Evolutionary conservation across 2,329 filamentous ascomycete species (phyloP).

Genomic region (Volutella citrinella): DNA sequence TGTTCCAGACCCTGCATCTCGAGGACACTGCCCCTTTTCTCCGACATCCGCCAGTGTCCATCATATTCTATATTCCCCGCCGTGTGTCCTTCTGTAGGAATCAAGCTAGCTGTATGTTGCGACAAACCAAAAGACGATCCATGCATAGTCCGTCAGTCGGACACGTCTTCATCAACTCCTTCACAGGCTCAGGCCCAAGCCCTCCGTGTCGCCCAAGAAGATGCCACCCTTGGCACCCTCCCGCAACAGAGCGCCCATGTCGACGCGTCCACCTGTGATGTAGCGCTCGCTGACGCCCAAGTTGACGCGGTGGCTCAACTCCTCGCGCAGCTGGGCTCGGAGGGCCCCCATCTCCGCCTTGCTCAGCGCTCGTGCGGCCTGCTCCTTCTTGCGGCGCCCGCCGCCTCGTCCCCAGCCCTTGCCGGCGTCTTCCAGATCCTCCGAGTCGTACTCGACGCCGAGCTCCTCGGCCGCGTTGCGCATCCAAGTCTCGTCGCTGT

Average conservation of each 20-base stretch:
- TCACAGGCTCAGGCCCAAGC: conserved; percentile 28
- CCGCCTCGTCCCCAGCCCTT: conserved; percentile 67
- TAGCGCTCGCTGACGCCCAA: conserved; percentile 86
- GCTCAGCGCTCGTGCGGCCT: conserved; percentile 61
- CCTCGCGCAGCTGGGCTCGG: conserved; percentile 66
- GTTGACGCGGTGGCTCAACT: conserved; percentile 75
- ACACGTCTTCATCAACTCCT: no score
- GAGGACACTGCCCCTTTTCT: no score
- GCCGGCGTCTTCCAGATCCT: conserved; percentile 74
- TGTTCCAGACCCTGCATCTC: no score
- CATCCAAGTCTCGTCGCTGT: conserved; percentile 81
- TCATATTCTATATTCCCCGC: no score
- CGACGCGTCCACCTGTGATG: conserved; percentile 78
- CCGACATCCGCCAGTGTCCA: no score
- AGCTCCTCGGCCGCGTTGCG: conserved; percentile 83
- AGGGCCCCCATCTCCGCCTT: conserved; percentile 72
- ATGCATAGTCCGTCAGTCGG: no score
- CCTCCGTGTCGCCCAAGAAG: conserved; percentile 40
- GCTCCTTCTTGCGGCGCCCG: conserved; percentile 71
- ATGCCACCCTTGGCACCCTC: conserved; percentile 51
- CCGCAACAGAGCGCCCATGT: conserved; percentile 68
- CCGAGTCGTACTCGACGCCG: conserved; percentile 89
- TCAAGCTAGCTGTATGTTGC: no score
- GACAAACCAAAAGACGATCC: no score
- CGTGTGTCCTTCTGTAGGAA: no score